A percentile compares a stretch with the other conserved stretches of the same genome.
These are phyloP conservation scores for Arthroderma sp. DNA, from an alignment of 2,329 filamentous ascomycete species.

Conservation along the genomic window DNA sequence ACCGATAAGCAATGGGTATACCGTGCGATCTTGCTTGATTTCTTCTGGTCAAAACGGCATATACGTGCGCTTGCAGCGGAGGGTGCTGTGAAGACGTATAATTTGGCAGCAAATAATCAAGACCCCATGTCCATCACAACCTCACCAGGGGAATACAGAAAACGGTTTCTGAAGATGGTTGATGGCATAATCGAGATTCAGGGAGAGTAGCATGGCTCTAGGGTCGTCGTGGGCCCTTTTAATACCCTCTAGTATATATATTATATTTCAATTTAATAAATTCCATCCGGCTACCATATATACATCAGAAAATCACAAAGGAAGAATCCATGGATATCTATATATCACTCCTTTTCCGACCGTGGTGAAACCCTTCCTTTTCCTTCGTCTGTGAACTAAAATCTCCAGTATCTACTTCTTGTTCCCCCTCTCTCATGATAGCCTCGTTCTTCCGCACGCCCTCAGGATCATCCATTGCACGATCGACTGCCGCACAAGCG, in stretches of 20 bases:
- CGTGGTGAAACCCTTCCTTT: conserved; percentile 8
- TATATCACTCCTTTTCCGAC: too few relatives aligned
- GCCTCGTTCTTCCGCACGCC: conserved; percentile 24
- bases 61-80: conserved; percentile 54
- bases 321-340: too few relatives aligned
- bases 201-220: background rate
- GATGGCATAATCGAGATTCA: conserved; percentile 30
- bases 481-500: conserved; percentile 25
- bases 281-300: too few relatives aligned
- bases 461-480: conserved; percentile 24
- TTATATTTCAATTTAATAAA: too few relatives aligned
- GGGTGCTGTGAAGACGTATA: conserved; percentile 49
- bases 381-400: conserved; percentile 14
- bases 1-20: conserved; percentile 54
- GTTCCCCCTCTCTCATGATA: conserved; percentile 24
- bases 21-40: conserved; percentile 55
- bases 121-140: conserved; percentile 67
- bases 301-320: too few relatives aligned
- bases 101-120: conserved; percentile 43
- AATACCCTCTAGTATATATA: too few relatives aligned
- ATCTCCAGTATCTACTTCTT: conserved; percentile 21
- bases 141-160: conserved; percentile 52
- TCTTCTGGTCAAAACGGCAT: conserved; percentile 68
- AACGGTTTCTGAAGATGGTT: conserved; percentile 43
- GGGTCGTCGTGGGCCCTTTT: too few relatives aligned